Percentiles rank a stretch among this genome's conserved stretches.
Conservation (phyloP, 345 rosid species). For the Salix suchowensis region DNA sequence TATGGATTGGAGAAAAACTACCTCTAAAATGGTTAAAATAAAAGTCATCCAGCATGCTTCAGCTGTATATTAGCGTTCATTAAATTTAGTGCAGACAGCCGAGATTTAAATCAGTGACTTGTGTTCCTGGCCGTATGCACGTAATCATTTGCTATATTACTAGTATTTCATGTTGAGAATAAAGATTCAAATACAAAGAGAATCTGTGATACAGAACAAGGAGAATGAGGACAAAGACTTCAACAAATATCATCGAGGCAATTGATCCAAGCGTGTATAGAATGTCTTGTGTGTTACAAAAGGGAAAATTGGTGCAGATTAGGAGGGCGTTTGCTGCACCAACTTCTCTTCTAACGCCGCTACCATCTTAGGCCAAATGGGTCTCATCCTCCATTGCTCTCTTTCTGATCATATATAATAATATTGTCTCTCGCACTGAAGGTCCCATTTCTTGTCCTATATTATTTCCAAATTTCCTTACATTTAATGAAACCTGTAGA, state of each 20-base stretch:
- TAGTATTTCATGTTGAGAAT: background rate
- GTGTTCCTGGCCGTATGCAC: slow-evolving; percentile 10
- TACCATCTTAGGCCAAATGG: background rate
- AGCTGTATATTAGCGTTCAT: no score
- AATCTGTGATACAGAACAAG: slow-evolving; percentile 14
- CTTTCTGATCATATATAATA: background rate
- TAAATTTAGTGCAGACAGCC: background rate
- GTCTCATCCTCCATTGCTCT: slow-evolving; percentile 13
- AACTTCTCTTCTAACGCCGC: slow-evolving; percentile 25
- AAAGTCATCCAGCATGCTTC: no score
- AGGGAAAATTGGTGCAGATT: slow-evolving; percentile 14
- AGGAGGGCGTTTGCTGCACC: slow-evolving; percentile 40
- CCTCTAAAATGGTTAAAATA: no score
- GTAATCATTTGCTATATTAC: slow-evolving; percentile 14
- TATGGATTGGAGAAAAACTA: no score
- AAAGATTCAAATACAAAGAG: slow-evolving; percentile 11
- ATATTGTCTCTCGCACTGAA: background rate
- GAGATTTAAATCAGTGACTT: slow-evolving; percentile 18
- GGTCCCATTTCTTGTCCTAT: background rate
- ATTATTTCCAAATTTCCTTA: no score
- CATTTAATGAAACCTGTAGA: no score
- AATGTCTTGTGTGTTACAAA: slow-evolving; percentile 12
- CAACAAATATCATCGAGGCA: slow-evolving; percentile 21
- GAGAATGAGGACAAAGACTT: slow-evolving; percentile 13
- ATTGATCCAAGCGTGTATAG: slow-evolving; percentile 15